Evolutionary conservation across 805 yeast genomes (phyloP).

Genomic region (Tetrapisispora nanseiensis): DNA sequence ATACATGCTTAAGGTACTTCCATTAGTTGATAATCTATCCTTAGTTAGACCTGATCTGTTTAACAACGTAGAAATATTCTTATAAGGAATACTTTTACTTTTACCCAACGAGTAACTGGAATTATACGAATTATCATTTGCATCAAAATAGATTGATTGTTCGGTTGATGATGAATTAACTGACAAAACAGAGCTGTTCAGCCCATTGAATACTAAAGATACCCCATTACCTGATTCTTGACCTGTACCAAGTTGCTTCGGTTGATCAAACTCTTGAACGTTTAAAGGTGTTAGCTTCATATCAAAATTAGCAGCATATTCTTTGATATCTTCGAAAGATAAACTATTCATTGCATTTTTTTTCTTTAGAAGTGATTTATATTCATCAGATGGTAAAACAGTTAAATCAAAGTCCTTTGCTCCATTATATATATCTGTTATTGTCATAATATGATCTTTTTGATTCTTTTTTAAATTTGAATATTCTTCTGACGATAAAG

Average conservation of each 20-base stretch:
- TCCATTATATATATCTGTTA: conserved; percentile 26
- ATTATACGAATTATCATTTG: conserved; percentile 6
- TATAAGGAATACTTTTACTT: background rate
- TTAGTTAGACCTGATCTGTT: background rate
- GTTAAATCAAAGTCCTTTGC: conserved; percentile 36
- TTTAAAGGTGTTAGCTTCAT: conserved; percentile 28
- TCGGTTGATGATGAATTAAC: conserved; percentile 16
- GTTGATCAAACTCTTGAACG: conserved; percentile 5
- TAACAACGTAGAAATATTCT: background rate
- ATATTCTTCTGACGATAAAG: conserved; percentile 29
- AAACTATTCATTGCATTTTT: conserved; percentile 12
- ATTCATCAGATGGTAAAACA: conserved; percentile 38
- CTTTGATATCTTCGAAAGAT: conserved; percentile 26
- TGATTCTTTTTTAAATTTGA: conserved; percentile 24
- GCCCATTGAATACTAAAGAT: conserved; percentile 4
- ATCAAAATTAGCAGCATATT: conserved; percentile 30
- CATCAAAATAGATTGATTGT: conserved; percentile 27
- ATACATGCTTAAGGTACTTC: background rate
- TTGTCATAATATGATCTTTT: conserved; percentile 24
- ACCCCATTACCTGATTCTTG: conserved; percentile 13
- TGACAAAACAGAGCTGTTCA: conserved; percentile 17
- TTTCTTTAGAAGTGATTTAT: conserved; percentile 28
- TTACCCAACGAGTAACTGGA: background rate
- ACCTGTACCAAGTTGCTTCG: conserved; percentile 1
- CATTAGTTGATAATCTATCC: background rate